Evolutionary conservation across 192 early-diverging fungal genomes (phyloP), one percentile per base, ranked within the genome.

Genomic region (Gonapodya prolifera): DNA sequence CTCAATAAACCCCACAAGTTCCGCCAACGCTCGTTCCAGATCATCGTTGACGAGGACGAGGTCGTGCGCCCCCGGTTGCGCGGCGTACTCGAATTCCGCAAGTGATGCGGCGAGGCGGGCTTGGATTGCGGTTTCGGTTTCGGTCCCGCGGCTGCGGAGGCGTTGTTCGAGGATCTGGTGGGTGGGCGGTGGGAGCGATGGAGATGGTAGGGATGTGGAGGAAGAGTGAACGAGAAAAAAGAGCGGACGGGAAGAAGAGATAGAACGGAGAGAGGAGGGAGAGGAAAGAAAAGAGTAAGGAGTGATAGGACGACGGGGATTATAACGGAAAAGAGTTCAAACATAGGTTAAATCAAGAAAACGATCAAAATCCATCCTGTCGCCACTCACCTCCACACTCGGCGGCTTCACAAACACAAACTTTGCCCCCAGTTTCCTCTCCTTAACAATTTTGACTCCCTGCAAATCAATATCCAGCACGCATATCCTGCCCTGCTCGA

Each of bases 391-490:
- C n/a, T n/a, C n/a, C n/a, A n/a, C n/a, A n/a, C n/a, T n/a, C n/a
- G n/a, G n/a, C 13, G 45, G 45, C 45, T 16, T 69, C 13, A 69
- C n/a, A 69, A 69, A 69, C 13, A 69, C 13, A n/a, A 16, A 69
- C 45, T 69, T 69, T 8, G 45, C 45, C 13, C 45, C 45, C 45
- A 69, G 45, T 8, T 69, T n/a, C 45, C 13, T 69, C 13, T 69
- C n/a, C 45, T 69, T 69, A n/a, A 69, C n/a, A n/a, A 8, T 69
- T n/a, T 69, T 69, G 13, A 69, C 45, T 8, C 45, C 45, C 8
- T 69, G 8, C 13, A n/a, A 69, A 8, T 94, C 96, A 81, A 98
- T 96, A 79, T 98, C 97, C 78, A 98, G 82, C 23, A 98, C 93
- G 78, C 94, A 95, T 35, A 91, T 89, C 78, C 91, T 91, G 71